A percentile compares a stretch with the other conserved stretches of the same genome.
Conservation (phyloP, 306 rosid species). For the Sophora flavescens region DNA sequence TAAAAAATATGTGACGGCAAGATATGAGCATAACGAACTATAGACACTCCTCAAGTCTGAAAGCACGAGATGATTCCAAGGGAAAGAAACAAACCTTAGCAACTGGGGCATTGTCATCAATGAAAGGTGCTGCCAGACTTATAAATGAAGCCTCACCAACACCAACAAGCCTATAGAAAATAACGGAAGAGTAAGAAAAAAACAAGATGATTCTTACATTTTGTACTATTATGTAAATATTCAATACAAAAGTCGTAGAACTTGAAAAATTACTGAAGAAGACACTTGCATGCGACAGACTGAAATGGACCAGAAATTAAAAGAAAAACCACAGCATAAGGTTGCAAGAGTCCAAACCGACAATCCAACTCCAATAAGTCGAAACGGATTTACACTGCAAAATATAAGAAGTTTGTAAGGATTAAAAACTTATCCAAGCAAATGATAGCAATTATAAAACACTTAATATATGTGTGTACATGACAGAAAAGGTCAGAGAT, state of each 20-base stretch:
- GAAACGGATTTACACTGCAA: conserved; percentile 83
- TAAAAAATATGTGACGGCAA: not conserved
- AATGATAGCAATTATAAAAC: conserved; percentile 16
- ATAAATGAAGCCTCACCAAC: conserved; percentile 97
- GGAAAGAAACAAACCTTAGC: conserved; percentile 66
- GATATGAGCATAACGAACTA: conserved; percentile 25
- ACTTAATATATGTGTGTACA: conserved; percentile 10
- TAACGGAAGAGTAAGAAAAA: conserved; percentile 7
- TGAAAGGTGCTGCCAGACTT: conserved; percentile 99
- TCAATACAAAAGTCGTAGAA: conserved; percentile 25
- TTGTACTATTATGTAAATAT: conserved; percentile 3
- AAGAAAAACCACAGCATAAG: conserved; percentile 74
- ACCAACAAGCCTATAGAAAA: conserved; percentile 78
- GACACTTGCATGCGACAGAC: conserved; percentile 78
- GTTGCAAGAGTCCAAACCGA: conserved; percentile 86
- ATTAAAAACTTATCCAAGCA: conserved; percentile 16
- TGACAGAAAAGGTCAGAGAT: conserved; percentile 21
- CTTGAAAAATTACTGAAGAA: conserved; percentile 23
- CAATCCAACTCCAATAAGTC: conserved; percentile 95
- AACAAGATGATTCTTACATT: conserved; percentile 17
- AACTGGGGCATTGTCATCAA: conserved; percentile 88
- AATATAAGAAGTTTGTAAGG: conserved; percentile 36
- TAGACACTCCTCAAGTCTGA: conserved; percentile 24
- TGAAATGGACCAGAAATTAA: conserved; percentile 86
- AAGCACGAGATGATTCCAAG: conserved; percentile 13